Conservation (phyloP, 164 flowering plant species). For the Magnolia officinalis region DNA sequence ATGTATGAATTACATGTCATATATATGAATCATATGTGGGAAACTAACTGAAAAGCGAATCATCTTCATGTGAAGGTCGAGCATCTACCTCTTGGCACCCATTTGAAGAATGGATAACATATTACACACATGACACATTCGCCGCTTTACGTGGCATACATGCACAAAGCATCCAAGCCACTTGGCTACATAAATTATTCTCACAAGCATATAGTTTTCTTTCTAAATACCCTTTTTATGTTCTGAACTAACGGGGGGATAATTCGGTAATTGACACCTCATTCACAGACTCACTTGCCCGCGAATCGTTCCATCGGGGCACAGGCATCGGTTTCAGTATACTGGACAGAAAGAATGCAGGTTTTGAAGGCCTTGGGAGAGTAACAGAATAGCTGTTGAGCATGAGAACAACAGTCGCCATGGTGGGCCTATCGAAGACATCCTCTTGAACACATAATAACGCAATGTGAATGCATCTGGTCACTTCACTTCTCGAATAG, state of each 20-base stretch:
- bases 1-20: not conserved
- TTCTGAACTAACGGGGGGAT: not conserved
- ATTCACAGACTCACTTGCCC: not conserved
- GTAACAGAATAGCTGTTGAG: constrained; percentile 31
- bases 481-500: constrained; percentile 22
- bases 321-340: not conserved
- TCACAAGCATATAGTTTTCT: too few species aligned
- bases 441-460: constrained; percentile 44
- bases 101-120: too few species aligned
- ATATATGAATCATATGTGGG: not conserved
- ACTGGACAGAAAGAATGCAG: constrained; percentile 30
- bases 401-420: constrained; percentile 38
- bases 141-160: too few species aligned
- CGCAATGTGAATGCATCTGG: constrained; percentile 43
- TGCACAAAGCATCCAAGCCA: too few species aligned
- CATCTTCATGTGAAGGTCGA: too few species aligned
- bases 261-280: not conserved
- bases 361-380: constrained; percentile 34
- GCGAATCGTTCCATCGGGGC: not conserved
- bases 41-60: too few species aligned
- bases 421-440: constrained; percentile 34
- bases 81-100: too few species aligned
- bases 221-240: too few species aligned
- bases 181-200: too few species aligned
- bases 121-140: too few species aligned